These are phyloP conservation scores for Hansenula lynferdii DNA, from an alignment of 1,139 yeast genomes.

Conservation along the genomic window DNA sequence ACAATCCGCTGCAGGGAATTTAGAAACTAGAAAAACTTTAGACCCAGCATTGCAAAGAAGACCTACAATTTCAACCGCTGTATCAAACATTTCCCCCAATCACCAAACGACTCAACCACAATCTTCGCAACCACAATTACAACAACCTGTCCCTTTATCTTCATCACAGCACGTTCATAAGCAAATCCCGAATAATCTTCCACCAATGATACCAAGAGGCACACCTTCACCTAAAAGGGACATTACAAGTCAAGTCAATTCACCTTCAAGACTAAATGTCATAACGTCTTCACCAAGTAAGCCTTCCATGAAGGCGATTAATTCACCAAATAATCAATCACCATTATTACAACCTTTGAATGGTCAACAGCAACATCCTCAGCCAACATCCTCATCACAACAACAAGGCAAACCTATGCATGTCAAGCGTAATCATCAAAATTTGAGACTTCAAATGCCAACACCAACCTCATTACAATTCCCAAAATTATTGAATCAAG, in stretches of 20 bases:
- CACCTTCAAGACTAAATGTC: conserved; percentile 16
- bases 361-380: neutral
- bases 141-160: conserved; percentile 1
- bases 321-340: conserved; percentile 20
- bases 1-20: conserved; percentile 42
- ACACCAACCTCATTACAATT: conserved; percentile 33
- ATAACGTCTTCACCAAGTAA: conserved; percentile 20
- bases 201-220: conserved; percentile 12
- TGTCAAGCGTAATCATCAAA: conserved; percentile 35
- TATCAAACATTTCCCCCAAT: conserved; percentile 3
- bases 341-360: conserved; percentile 23
- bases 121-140: conserved; percentile 3
- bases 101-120: neutral
- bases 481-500: conserved; percentile 27
- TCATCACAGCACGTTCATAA: neutral
- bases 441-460: conserved; percentile 45
- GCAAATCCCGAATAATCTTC: conserved; percentile 1
- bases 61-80: conserved; percentile 15
- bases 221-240: conserved; percentile 24
- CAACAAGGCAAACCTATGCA: conserved; percentile 34
- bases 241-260: conserved; percentile 6
- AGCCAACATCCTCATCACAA: neutral
- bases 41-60: conserved; percentile 21
- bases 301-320: conserved; percentile 21
- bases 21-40: conserved; percentile 32